Conservation (phyloP, 1,284 basidiomycete species). For the Wallemia mellicola region DNA sequence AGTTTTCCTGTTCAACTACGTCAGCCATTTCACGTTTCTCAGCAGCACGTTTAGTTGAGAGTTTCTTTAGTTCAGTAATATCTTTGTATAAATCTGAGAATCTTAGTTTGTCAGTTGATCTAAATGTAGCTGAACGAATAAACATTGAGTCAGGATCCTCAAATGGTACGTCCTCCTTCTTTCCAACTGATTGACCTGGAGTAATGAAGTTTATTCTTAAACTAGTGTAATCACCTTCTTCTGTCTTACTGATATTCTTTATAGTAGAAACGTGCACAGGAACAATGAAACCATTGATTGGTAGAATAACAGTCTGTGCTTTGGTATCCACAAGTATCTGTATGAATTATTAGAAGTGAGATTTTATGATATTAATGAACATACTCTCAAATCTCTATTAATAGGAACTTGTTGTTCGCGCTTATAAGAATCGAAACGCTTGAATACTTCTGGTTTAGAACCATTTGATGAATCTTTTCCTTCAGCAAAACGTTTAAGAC, state of each 20-base stretch:
- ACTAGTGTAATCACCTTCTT: constrained; percentile 82
- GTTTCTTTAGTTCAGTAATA: constrained; percentile 85
- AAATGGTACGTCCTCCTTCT: constrained; percentile 96
- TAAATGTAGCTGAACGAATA: constrained; percentile 78
- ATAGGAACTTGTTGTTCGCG: constrained; percentile 62
- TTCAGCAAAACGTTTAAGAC: constrained; percentile 49
- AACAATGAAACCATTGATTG: constrained; percentile 79
- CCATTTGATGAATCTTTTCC: constrained; percentile 9
- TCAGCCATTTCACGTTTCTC: constrained; percentile 97
- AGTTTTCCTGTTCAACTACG: constrained; percentile 74
- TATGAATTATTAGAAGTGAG: not conserved
- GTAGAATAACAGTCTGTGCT: constrained; percentile 62
- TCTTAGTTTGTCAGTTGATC: constrained; percentile 61
- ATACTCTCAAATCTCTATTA: constrained; percentile 6
- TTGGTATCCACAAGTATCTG: constrained; percentile 68
- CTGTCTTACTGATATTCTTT: constrained; percentile 91
- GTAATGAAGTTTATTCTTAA: constrained; percentile 96
- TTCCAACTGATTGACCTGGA: constrained; percentile 84
- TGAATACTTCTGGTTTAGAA: constrained; percentile 55
- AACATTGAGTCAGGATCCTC: constrained; percentile 94
- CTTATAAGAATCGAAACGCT: constrained; percentile 88
- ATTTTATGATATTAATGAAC: constrained; percentile 5
- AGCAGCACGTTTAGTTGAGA: constrained; percentile 83
- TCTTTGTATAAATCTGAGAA: constrained; percentile 69
- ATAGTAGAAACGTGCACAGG: constrained; percentile 97